phyloP scores from a whole-genome alignment of 176 grass and related monocot species.

The Carex myosuroides region DNA sequence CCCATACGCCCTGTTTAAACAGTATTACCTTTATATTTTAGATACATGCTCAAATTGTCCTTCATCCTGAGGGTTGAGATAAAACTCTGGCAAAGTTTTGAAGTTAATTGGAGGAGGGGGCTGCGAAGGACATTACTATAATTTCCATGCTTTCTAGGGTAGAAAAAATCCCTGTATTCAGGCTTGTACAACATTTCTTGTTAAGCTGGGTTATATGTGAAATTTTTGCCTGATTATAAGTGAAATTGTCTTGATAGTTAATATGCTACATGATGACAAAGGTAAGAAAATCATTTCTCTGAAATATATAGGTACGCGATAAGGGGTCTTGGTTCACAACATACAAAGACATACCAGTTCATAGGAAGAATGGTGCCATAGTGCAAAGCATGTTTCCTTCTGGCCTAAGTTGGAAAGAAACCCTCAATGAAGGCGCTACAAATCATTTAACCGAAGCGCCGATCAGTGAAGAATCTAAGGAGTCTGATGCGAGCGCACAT shows the following conservation, averaged over 20 bases:
- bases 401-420: slow-evolving; percentile 45
- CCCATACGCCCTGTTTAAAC: background rate
- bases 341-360: slow-evolving; percentile 68
- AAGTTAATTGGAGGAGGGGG: background rate
- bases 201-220: background rate
- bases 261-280: background rate
- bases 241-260: background rate
- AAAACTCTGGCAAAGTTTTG: background rate
- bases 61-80: background rate
- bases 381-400: slow-evolving; percentile 93
- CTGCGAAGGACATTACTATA: background rate
- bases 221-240: background rate
- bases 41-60: background rate
- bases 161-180: background rate
- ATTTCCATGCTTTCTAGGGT: background rate
- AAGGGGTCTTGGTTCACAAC: slow-evolving; percentile 75
- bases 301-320: slow-evolving; percentile 61
- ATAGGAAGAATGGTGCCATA: slow-evolving; percentile 53
- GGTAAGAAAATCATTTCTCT: background rate
- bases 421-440: slow-evolving; percentile 13
- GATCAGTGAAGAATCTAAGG: slow-evolving; percentile 26
- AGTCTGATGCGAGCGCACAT: slow-evolving; percentile 14
- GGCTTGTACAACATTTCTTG: background rate
- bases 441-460: slow-evolving; percentile 21
- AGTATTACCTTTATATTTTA: background rate